phyloP scores from a whole-genome alignment of 257 asterid genomes.

The Solanum tacnaense region DNA sequence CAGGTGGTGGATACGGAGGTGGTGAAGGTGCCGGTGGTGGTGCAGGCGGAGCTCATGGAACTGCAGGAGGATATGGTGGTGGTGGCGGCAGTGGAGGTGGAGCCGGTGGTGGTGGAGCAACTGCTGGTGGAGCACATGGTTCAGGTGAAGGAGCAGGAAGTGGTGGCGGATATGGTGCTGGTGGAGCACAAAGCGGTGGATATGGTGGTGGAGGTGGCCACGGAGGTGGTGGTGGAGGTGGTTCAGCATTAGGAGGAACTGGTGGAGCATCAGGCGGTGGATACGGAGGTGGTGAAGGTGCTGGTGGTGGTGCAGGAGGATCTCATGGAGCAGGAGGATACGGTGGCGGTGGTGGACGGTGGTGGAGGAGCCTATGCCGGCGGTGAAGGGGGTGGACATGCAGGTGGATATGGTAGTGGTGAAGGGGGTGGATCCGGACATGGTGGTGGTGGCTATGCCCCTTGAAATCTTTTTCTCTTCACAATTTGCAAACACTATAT shows the following conservation, averaged over 20 bases:
- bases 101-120: not conserved
- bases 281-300: constrained; percentile 32
- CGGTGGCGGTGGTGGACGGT: not conserved
- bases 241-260: constrained; percentile 17
- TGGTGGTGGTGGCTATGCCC: constrained; percentile 35
- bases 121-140: not conserved
- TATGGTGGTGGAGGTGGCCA: constrained; percentile 17
- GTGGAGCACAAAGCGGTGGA: constrained; percentile 19
- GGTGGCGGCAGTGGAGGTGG: constrained; percentile 10
- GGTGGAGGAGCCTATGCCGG: constrained; percentile 5
- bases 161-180: constrained; percentile 17
- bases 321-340: constrained; percentile 33
- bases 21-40: constrained; percentile 44
- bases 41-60: constrained; percentile 38
- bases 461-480: constrained; percentile 5
- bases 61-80: constrained; percentile 13
- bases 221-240: constrained; percentile 32
- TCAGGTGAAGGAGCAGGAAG: constrained; percentile 19
- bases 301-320: constrained; percentile 39
- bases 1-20: constrained; percentile 18
- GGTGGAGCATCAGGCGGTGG: constrained; percentile 30
- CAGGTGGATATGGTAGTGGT: not conserved
- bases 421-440: constrained; percentile 14
- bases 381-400: not conserved
- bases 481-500: not conserved